Evolutionary conservation across 495 filamentous ascomycete genomes (phyloP), one percentile per base, ranked within the genome.

Genomic region (Neurospora sp.): DNA sequence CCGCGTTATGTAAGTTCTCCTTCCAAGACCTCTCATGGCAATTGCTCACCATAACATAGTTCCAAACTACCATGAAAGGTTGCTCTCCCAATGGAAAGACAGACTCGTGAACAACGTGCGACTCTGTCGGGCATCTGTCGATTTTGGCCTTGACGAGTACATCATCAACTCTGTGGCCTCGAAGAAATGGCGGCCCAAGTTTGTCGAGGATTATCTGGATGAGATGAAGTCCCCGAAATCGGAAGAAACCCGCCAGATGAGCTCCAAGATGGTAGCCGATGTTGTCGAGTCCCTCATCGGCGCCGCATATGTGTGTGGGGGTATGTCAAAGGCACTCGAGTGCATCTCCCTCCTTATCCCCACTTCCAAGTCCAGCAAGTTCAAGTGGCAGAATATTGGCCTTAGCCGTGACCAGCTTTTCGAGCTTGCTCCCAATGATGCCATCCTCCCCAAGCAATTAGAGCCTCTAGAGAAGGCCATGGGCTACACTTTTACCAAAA

Each of bases 221-320:
- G 38, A 71, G 35, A 71, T 72, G 69, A 31, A 53, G 27, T 18
- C 59, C 18, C 16, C 37, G 38, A 16, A 71, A 14, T 69, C 79
- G 3, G 59, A 74, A 40, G 77, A 75, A 76, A 65, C 68, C 75
- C 78, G 81, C 12, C 46, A 82, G 5, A 77, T 94, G 37, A 91
- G 92, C 2, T 91, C 88, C 8, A 99, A 99, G 77, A 88, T 90
- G 3, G 86, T 97, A 14, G 96, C 96, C 5, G 96, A 99, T 74
- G 92, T 97, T 0, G 88, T 98, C 12, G 96, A 99, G 79, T 88
- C 85, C 0, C 83, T 98, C 1, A 91, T 97, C 42, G 96, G 93
- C 2, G 91, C 92, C 0, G 85, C 92, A 2, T 97, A 87, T 76
- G 69, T 93, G 8, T 88, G 92, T 69, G 93, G 93, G 1, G 92